These are phyloP conservation scores for Arabis alpina DNA, from an alignment of 345 rosid species.

Conservation along the genomic window DNA sequence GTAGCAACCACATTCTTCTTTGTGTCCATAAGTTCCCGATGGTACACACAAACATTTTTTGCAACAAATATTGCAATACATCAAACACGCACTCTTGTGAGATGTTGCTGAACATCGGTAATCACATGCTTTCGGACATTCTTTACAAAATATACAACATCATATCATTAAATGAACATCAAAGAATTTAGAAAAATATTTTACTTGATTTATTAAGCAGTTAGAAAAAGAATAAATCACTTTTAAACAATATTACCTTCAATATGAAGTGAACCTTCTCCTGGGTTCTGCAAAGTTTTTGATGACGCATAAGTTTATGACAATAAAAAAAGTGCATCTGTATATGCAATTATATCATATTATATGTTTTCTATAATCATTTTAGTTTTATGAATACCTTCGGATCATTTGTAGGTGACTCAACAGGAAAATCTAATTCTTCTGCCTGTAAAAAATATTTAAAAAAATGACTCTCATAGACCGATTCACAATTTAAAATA, in stretches of 20 bases:
- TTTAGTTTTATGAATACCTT: not conserved
- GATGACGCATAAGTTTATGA: not conserved
- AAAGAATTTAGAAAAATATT: not conserved
- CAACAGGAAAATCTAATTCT: not conserved
- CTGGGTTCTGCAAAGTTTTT: not conserved
- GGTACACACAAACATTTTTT: not conserved
- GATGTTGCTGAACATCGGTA: constrained; percentile 37
- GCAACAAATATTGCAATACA: not conserved
- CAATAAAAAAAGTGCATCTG: not conserved
- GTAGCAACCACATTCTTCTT: not conserved
- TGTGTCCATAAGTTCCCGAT: not conserved
- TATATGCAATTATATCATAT: not conserved
- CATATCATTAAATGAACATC: not conserved
- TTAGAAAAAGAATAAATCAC: not conserved
- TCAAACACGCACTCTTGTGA: constrained; percentile 34
- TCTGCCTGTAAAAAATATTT: not conserved
- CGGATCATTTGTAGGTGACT: not conserved
- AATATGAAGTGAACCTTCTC: not conserved
- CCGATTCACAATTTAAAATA: not conserved
- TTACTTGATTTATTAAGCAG: not conserved
- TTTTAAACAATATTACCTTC: not conserved
- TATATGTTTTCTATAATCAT: not conserved
- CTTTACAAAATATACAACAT: constrained; percentile 7
- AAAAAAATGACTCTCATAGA: not conserved
- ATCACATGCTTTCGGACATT: constrained; percentile 34